Percentiles rank a stretch among this genome's conserved stretches.
phyloP scores from a whole-genome alignment of 176 grass and related monocot genomes.

The Cymbopogon citratus region DNA sequence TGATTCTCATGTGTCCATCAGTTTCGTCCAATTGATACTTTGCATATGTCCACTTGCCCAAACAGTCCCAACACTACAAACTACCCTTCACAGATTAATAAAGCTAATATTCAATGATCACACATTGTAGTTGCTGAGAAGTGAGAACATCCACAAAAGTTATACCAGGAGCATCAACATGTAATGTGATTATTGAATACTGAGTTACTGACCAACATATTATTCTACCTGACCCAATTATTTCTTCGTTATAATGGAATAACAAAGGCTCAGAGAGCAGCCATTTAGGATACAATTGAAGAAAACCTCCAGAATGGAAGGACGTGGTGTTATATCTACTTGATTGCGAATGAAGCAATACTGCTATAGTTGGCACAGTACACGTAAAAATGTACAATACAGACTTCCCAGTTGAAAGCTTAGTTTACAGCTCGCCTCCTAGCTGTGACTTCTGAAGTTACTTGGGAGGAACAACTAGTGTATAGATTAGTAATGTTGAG shows the following conservation, averaged over 20 bases:
- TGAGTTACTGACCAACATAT: background rate
- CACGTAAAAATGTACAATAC: constrained; percentile 33
- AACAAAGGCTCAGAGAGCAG: background rate
- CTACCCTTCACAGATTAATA: background rate
- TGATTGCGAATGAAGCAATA: constrained; percentile 22
- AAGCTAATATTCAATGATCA: background rate
- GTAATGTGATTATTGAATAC: background rate
- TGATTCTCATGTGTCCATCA: constrained; percentile 24
- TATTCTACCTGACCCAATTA: background rate
- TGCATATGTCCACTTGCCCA: constrained; percentile 32
- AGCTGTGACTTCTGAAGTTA: constrained; percentile 41
- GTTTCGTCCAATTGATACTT: background rate
- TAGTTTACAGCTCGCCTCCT: constrained; percentile 16
- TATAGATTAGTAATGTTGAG: constrained; percentile 74
- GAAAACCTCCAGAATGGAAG: background rate
- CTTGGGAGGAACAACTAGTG: constrained; percentile 60
- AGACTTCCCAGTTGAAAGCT: constrained; percentile 13
- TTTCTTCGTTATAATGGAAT: background rate
- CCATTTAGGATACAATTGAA: background rate
- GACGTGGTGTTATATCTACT: background rate
- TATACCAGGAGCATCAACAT: background rate
- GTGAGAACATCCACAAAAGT: background rate
- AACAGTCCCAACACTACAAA: constrained; percentile 21
- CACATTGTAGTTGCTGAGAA: background rate
- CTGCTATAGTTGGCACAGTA: constrained; percentile 5